Percentiles rank a stretch among this genome's conserved stretches.
phyloP scores from a whole-genome alignment of 129 eudicot genomes.

The Sambucus nigra region DNA sequence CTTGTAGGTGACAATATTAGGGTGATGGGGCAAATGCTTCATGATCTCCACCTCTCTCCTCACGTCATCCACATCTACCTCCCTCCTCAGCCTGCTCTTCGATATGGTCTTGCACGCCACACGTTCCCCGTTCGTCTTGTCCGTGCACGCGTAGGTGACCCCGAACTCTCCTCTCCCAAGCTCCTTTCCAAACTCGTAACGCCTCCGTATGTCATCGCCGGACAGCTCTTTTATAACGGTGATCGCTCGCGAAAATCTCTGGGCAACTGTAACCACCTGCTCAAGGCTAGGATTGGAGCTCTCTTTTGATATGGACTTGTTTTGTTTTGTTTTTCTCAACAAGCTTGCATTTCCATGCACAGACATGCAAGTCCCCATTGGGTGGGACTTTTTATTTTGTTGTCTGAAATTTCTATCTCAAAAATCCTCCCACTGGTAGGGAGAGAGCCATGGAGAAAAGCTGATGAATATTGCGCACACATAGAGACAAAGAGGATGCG shows the following conservation, averaged over 20 bases:
- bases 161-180: conserved; percentile 91
- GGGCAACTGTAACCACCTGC: background rate
- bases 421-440: no score
- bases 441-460: no score
- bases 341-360: conserved; percentile 21
- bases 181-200: conserved; percentile 61
- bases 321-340: conserved; percentile 26
- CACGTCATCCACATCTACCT: conserved; percentile 75
- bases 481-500: no score
- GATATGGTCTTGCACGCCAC: conserved; percentile 83
- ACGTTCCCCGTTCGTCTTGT: conserved; percentile 36
- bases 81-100: conserved; percentile 60
- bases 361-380: conserved; percentile 89
- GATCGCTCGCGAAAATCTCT: conserved; percentile 13
- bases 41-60: conserved; percentile 88
- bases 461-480: no score
- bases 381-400: background rate
- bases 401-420: no score
- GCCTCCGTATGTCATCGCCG: conserved; percentile 27
- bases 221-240: conserved; percentile 37
- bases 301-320: conserved; percentile 12
- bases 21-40: conserved; percentile 72
- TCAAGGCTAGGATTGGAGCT: background rate
- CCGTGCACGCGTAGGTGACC: conserved; percentile 63
- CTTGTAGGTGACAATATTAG: conserved; percentile 67